phyloP scores from a whole-genome alignment of 2,329 filamentous ascomycete species.

The Sarocladium oryzae region DNA sequence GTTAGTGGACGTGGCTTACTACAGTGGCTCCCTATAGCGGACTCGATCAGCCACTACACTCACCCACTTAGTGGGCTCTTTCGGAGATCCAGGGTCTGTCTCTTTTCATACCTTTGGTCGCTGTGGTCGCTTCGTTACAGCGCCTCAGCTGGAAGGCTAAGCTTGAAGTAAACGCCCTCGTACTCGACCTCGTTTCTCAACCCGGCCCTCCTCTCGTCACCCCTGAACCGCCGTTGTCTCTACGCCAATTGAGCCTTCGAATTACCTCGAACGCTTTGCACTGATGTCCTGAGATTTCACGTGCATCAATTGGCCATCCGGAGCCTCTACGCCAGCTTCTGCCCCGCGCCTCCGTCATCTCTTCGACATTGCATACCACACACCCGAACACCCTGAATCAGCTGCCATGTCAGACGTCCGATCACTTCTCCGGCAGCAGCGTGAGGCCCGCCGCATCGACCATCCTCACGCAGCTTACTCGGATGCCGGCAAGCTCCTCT shows the following conservation, averaged over 20 bases:
- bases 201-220: background rate
- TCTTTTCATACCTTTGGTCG: too few species aligned
- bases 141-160: too few species aligned
- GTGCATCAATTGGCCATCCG: background rate
- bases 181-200: background rate
- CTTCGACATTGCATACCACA: background rate
- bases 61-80: too few species aligned
- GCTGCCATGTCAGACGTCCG: conserved; percentile 68
- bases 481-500: conserved; percentile 59
- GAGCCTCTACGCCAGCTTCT: background rate
- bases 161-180: too few species aligned
- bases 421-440: conserved; percentile 70
- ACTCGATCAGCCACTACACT: too few species aligned
- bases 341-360: background rate
- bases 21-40: too few species aligned
- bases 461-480: conserved; percentile 65
- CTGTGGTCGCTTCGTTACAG: background rate
- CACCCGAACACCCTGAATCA: background rate
- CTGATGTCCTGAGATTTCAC: background rate
- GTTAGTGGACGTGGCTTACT: too few species aligned
- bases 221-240: background rate
- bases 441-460: conserved; percentile 64
- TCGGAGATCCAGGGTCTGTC: background rate
- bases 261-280: background rate
- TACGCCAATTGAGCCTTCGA: background rate